Conservation (phyloP, 768 basidiomycete genomes). For the Dentipellis fragilis region DNA sequence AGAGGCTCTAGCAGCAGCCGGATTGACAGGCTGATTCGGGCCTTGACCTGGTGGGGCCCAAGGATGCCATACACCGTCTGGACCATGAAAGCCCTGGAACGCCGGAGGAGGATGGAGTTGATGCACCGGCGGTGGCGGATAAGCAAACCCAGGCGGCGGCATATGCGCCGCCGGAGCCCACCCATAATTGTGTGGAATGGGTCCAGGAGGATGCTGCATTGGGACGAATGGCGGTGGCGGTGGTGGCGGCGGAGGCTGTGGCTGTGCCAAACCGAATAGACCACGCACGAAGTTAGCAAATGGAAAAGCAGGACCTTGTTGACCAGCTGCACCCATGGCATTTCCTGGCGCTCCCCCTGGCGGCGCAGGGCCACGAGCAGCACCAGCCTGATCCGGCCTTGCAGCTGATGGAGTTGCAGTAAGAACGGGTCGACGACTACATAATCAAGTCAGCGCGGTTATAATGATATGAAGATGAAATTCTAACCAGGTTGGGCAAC, state of each 20-base stretch:
- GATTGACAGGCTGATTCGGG: background rate
- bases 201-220: constrained; percentile 17
- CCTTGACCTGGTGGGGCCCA: constrained; percentile 8
- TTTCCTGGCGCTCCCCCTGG: constrained; percentile 21
- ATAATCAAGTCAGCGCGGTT: constrained; percentile 5
- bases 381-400: constrained; percentile 8
- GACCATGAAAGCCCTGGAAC: constrained; percentile 12
- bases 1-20: background rate
- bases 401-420: constrained; percentile 4
- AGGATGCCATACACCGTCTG: constrained; percentile 9
- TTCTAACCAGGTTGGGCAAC: constrained; percentile 92
- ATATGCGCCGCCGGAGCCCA: constrained; percentile 44
- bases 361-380: constrained; percentile 12
- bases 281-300: constrained; percentile 16
- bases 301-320: constrained; percentile 22
- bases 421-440: constrained; percentile 13
- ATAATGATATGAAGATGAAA: background rate
- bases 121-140: constrained; percentile 18
- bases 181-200: constrained; percentile 42
- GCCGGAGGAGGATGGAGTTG: constrained; percentile 12
- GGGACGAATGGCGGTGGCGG: constrained; percentile 11
- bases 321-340: constrained; percentile 23
- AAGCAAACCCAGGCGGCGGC: constrained; percentile 49
- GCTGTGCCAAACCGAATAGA: constrained; percentile 9
- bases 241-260: constrained; percentile 11